Evolutionary conservation across 73 alveolate genomes (phyloP).

Genomic region (Uronychia setigera): DNA sequence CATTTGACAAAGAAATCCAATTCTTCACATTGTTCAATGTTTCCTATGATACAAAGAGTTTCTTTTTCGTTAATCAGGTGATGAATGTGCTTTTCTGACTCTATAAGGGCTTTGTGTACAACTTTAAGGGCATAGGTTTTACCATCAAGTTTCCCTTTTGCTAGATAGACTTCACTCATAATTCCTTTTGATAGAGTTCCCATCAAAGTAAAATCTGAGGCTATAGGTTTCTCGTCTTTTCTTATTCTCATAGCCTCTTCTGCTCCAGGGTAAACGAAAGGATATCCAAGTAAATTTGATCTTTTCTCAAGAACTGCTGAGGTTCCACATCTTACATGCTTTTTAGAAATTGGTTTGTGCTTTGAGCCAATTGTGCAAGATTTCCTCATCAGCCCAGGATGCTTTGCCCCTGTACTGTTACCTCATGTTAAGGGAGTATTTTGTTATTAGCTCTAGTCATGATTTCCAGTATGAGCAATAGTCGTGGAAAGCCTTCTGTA

Average conservation of each 20-base stretch:
- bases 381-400: no score
- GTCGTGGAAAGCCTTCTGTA: no score
- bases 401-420: no score
- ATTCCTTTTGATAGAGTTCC: neutral
- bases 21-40: neutral
- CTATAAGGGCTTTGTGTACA: neutral
- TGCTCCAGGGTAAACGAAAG: neutral
- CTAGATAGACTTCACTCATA: neutral
- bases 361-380: no score
- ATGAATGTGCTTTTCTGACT: neutral
- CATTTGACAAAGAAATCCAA: neutral
- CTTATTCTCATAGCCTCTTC: neutral
- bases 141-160: neutral
- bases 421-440: no score
- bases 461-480: no score
- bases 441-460: no score
- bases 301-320: neutral
- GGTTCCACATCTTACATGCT: neutral
- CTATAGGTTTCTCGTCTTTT: neutral
- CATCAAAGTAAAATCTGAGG: neutral
- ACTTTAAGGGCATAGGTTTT: neutral
- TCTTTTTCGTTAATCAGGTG: neutral
- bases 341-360: no score
- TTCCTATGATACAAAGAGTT: neutral
- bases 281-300: neutral